These are phyloP conservation scores for Endotrypanum monterogeii DNA, from an alignment of 208 protist genomes.

Conservation along the genomic window DNA sequence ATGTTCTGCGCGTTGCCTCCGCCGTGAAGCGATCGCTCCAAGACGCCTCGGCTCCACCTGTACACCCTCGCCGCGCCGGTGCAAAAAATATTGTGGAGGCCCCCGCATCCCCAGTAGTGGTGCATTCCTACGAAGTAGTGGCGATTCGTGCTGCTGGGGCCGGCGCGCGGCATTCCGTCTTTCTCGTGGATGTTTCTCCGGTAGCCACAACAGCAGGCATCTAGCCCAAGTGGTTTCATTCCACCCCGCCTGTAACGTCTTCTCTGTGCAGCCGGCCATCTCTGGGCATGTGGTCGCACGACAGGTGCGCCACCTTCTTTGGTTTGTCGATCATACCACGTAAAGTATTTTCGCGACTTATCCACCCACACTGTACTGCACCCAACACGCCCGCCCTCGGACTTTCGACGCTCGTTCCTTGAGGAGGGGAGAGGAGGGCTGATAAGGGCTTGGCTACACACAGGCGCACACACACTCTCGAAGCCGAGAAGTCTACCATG, in stretches of 20 bases:
- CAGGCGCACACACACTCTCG: too few relatives aligned
- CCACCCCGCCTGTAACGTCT: background rate
- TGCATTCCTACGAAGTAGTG: conserved; percentile 32
- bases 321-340: background rate
- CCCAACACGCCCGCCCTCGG: background rate
- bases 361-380: background rate
- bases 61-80: background rate
- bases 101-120: background rate
- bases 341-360: background rate
- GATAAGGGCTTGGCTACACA: too few relatives aligned
- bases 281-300: background rate
- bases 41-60: background rate
- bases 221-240: background rate
- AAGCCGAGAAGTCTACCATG: too few relatives aligned
- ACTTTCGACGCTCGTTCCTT: background rate
- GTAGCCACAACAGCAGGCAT: background rate
- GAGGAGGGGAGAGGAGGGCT: too few relatives aligned
- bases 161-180: conserved; percentile 72
- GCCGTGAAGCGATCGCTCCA: conserved; percentile 1
- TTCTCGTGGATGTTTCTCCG: conserved; percentile 58
- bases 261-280: background rate
- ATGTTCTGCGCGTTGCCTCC: conserved; percentile 31
- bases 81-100: background rate
- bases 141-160: conserved; percentile 45
- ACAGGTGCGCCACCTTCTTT: background rate